Percentiles rank a stretch among this genome's conserved stretches.
Conservation (phyloP, 768 basidiomycete species). For the Kwoniella dejecticola region DNA sequence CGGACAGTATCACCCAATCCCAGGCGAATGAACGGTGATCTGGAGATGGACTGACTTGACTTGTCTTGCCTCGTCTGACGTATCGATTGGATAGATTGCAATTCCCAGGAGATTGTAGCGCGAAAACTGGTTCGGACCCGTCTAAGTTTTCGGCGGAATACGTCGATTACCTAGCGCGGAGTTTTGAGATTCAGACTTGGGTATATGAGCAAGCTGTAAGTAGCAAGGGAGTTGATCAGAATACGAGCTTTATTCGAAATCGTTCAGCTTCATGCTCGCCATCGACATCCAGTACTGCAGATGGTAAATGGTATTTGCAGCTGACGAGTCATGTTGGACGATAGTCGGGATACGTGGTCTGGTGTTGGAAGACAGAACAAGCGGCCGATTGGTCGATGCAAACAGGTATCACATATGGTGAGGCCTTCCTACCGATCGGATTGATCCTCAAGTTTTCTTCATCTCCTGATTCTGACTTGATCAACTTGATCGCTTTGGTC, state of each 20-base stretch:
- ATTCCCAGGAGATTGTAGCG: conserved; percentile 71
- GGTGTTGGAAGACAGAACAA: conserved; percentile 56
- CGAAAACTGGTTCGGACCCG: conserved; percentile 65
- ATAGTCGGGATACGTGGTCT: conserved; percentile 24
- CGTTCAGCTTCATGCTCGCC: not conserved
- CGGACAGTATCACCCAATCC: not conserved
- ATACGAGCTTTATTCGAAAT: conserved; percentile 49
- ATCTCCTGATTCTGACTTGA: too few relatives aligned
- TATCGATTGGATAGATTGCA: conserved; percentile 65
- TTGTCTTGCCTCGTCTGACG: too few relatives aligned
- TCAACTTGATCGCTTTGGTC: not conserved
- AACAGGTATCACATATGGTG: conserved; percentile 49
- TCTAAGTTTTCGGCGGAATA: conserved; percentile 66
- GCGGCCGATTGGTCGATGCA: conserved; percentile 53
- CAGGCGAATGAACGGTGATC: too few relatives aligned
- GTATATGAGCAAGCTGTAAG: conserved; percentile 66
- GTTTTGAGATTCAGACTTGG: conserved; percentile 78
- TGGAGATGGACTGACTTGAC: too few relatives aligned
- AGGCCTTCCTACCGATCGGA: not conserved
- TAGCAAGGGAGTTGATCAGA: too few relatives aligned
- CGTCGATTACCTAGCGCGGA: conserved; percentile 60
- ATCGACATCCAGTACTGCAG: not conserved
- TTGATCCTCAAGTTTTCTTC: not conserved
- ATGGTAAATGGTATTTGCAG: too few relatives aligned
- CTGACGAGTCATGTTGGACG: not conserved